Percentiles rank a stretch among this genome's conserved stretches.
These are phyloP conservation scores for Diutina scorzettiae DNA, from an alignment of 1,139 yeast genomes.

Conservation along the genomic window DNA sequence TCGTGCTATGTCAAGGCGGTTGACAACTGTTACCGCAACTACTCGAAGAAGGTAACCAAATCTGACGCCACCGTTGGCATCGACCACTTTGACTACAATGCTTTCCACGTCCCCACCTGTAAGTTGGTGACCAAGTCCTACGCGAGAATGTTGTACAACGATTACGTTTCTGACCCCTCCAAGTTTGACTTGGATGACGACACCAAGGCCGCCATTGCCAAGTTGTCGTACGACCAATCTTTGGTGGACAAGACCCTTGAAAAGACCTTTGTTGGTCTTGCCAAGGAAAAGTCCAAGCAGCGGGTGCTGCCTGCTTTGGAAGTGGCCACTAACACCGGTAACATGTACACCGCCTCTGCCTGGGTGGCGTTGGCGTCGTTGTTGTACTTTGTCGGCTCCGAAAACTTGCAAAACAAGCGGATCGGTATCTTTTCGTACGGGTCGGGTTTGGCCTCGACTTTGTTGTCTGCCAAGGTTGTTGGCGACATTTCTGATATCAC, in stretches of 20 bases:
- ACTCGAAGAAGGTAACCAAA: conserved; percentile 69
- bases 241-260: conserved; percentile 73
- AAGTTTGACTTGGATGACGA: conserved; percentile 40
- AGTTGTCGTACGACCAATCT: conserved; percentile 63
- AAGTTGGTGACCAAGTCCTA: conserved; percentile 87
- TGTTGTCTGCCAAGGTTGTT: conserved; percentile 66
- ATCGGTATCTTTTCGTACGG: conserved; percentile 94
- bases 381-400: conserved; percentile 63
- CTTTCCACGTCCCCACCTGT: conserved; percentile 98
- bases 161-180: conserved; percentile 59
- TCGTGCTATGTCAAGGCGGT: conserved; percentile 90
- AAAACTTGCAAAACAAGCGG: conserved; percentile 68
- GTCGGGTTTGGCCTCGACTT: conserved; percentile 90
- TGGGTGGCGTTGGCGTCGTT: conserved; percentile 82
- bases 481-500: conserved; percentile 72
- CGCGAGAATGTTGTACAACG: conserved; percentile 87
- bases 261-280: conserved; percentile 69
- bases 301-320: conserved; percentile 72
- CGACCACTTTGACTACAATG: conserved; percentile 80
- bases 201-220: conserved; percentile 42
- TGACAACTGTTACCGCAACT: conserved; percentile 74
- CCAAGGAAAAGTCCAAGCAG: conserved; percentile 58
- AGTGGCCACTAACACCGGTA: conserved; percentile 95
- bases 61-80: conserved; percentile 47
- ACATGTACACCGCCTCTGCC: conserved; percentile 94